These are phyloP conservation scores for Coemansia sp. DNA, from an alignment of 192 early-diverging fungal species.

Conservation along the genomic window DNA sequence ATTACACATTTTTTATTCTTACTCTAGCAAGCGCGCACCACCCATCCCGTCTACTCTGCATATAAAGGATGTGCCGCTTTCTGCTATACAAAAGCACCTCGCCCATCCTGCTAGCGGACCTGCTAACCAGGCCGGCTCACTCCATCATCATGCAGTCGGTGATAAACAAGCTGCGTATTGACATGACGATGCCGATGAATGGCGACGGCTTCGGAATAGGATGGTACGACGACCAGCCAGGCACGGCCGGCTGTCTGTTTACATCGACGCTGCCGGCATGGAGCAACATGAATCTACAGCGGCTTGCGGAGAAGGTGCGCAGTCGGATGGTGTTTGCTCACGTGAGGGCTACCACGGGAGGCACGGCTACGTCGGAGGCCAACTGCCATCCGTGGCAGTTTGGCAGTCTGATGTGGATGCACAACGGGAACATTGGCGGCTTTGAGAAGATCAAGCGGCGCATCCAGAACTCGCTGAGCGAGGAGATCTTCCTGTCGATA, in stretches of 20 bases:
- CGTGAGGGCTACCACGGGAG: conserved; percentile 74
- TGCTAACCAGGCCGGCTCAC: conserved; percentile 72
- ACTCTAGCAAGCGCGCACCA: no score
- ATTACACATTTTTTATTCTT: background rate
- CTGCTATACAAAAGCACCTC: conserved; percentile 77
- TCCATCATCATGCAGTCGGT: conserved; percentile 83
- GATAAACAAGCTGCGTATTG: conserved; percentile 69
- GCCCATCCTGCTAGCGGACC: conserved; percentile 70
- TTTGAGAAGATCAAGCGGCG: conserved; percentile 70
- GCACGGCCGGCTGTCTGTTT: conserved; percentile 69
- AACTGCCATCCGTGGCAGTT: conserved; percentile 71
- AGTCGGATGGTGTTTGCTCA: conserved; percentile 76
- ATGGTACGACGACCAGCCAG: conserved; percentile 69
- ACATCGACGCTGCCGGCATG: conserved; percentile 80
- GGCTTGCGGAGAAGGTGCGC: conserved; percentile 75
- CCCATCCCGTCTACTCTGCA: background rate
- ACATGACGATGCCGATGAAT: conserved; percentile 65
- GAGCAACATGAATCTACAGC: conserved; percentile 75
- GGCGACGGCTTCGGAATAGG: conserved; percentile 83
- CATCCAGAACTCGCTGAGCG: conserved; percentile 62
- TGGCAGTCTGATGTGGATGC: conserved; percentile 81
- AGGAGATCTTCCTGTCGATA: conserved; percentile 68
- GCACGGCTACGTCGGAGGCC: conserved; percentile 67
- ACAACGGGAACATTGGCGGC: conserved; percentile 70
- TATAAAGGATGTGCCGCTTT: conserved; percentile 64